Evolutionary conservation across 106 monocot species (phyloP).

Genomic region (Platanthera guangdongensis): DNA sequence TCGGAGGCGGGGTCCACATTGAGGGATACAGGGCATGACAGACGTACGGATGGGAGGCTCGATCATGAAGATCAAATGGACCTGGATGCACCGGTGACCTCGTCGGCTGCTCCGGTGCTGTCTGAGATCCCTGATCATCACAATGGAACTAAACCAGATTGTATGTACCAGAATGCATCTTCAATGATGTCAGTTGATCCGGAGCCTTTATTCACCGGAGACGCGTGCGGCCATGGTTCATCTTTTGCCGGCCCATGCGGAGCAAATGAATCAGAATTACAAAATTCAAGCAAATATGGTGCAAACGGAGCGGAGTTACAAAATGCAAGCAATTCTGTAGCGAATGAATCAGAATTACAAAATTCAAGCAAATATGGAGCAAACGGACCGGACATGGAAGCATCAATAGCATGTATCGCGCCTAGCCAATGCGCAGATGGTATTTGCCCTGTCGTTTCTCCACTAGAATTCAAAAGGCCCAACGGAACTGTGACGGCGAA

Average conservation of each 20-base stretch:
- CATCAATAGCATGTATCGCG: background rate
- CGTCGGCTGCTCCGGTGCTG: too few relatives aligned
- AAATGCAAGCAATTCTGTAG: background rate
- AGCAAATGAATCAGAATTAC: background rate
- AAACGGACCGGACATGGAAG: slow-evolving; percentile 4
- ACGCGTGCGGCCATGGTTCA: background rate
- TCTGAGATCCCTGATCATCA: too few relatives aligned
- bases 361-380: too few relatives aligned
- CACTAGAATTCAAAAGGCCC: background rate
- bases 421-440: background rate
- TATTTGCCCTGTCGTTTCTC: background rate
- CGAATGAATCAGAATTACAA: too few relatives aligned
- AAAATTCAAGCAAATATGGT: background rate
- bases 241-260: background rate
- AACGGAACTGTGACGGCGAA: background rate
- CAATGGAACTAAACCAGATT: background rate
- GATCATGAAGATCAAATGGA: slow-evolving; percentile 11
- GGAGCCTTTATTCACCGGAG: background rate
- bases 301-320: background rate
- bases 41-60: background rate
- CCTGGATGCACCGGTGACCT: slow-evolving; percentile 3
- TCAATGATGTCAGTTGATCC: background rate
- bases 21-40: slow-evolving; percentile 19
- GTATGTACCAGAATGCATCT: slow-evolving; percentile 12
- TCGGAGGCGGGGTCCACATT: background rate